A percentile compares a stretch with the other conserved stretches of the same genome.
phyloP scores from a whole-genome alignment of 768 basidiomycete genomes.

The Asterophora lycoperdoides region DNA sequence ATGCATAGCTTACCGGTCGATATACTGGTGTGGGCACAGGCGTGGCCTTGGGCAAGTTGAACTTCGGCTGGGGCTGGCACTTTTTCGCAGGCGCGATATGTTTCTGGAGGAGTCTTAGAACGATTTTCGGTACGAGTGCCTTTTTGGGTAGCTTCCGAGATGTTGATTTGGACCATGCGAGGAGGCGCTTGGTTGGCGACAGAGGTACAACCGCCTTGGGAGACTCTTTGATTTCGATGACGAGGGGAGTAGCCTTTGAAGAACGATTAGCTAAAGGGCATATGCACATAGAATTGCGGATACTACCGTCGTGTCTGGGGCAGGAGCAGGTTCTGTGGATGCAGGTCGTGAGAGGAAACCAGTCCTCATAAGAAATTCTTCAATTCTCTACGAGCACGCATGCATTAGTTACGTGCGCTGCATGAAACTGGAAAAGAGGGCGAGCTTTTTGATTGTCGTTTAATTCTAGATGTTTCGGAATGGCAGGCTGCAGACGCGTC shows the following conservation, averaged over 20 bases:
- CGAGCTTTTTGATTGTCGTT: conserved; percentile 15
- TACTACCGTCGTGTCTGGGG: background rate
- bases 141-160: background rate
- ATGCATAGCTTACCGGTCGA: conserved; percentile 2
- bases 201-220: background rate
- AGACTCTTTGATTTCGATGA: background rate
- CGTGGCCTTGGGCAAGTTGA: too few relatives aligned
- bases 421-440: background rate
- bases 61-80: background rate
- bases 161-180: background rate
- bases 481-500: conserved; percentile 7
- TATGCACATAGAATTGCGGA: background rate
- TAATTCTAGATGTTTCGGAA: conserved; percentile 6
- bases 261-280: background rate
- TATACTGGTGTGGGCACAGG: background rate
- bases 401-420: background rate
- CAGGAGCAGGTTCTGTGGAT: background rate
- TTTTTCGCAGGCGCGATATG: background rate
- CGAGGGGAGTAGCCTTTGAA: background rate
- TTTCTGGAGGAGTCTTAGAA: background rate
- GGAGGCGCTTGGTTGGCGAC: background rate
- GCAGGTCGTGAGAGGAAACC: conserved; percentile 11
- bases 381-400: conserved; percentile 9
- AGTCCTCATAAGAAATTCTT: conserved; percentile 8
- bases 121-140: background rate